Conservation (phyloP, 1,139 yeast species). For the Protomyces inouyei region DNA sequence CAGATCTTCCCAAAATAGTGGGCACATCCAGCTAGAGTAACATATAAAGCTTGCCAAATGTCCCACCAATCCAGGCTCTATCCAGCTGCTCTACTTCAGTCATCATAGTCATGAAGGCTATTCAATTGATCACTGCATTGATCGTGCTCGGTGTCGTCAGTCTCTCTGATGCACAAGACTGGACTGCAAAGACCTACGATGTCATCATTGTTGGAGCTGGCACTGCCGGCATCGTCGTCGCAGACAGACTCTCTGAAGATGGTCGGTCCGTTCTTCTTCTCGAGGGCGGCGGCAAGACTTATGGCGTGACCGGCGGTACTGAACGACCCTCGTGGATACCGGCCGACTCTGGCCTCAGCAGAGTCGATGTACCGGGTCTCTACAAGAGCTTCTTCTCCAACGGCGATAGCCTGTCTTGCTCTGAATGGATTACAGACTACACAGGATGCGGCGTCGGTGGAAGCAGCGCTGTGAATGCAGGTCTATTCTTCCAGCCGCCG, state of each 20-base stretch:
- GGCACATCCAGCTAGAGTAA: no score
- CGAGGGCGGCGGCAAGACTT: not conserved
- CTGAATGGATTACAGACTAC: not conserved
- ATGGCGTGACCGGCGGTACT: not conserved
- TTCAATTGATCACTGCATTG: no score
- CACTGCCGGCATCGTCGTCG: conserved; percentile 8
- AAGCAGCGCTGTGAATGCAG: conserved; percentile 3
- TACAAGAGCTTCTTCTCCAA: conserved; percentile 1
- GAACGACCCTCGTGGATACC: conserved; percentile 4
- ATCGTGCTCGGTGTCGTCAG: no score
- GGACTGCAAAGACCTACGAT: conserved; percentile 2
- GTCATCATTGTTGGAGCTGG: conserved; percentile 6
- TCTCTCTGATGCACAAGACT: not conserved
- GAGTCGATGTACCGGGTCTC: conserved; percentile 13
- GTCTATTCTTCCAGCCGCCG: conserved; percentile 6
- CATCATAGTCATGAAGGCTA: no score
- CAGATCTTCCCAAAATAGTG: no score
- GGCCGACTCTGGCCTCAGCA: not conserved
- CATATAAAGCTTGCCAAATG: no score
- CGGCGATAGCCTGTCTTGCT: not conserved
- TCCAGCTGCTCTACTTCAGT: no score
- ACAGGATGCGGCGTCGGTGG: conserved; percentile 10
- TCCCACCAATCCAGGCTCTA: no score
- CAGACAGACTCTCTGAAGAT: conserved; percentile 3
- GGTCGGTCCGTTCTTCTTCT: not conserved